These are phyloP conservation scores for Trichocladium antarcticum DNA, from an alignment of 495 filamentous ascomycete species.

Conservation along the genomic window DNA sequence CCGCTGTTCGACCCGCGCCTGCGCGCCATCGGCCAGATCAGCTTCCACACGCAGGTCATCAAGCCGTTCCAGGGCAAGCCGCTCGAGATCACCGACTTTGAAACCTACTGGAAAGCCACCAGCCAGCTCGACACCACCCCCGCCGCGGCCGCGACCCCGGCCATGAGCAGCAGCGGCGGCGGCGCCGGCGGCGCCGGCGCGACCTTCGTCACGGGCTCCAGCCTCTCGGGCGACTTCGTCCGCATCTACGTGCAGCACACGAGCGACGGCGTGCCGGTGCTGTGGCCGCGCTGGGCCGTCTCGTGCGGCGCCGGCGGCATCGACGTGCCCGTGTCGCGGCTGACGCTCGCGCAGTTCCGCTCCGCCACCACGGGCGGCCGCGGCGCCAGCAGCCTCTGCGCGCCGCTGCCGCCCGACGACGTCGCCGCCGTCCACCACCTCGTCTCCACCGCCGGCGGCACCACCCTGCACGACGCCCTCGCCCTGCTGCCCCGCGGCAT, in stretches of 20 bases:
- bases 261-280: conserved; percentile 70
- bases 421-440: conserved; percentile 56
- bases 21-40: conserved; percentile 87
- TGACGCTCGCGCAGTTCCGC: conserved; percentile 65
- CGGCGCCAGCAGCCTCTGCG: conserved; percentile 37
- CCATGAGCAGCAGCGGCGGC: conserved; percentile 49
- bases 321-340: conserved; percentile 62
- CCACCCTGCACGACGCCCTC: conserved; percentile 65
- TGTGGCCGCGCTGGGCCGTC: conserved; percentile 75
- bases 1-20: conserved; percentile 88
- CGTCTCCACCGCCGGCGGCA: conserved; percentile 56
- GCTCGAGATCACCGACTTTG: conserved; percentile 92
- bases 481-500: conserved; percentile 59
- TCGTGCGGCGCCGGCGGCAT: conserved; percentile 68
- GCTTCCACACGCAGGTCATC: conserved; percentile 88
- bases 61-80: conserved; percentile 92
- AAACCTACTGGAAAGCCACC: conserved; percentile 98
- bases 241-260: conserved; percentile 86
- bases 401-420: conserved; percentile 39
- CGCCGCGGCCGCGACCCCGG: conserved; percentile 1
- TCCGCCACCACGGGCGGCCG: conserved; percentile 49
- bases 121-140: conserved; percentile 64
- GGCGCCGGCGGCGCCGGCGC: too few relatives aligned
- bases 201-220: conserved; percentile 90
- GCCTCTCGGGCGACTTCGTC: conserved; percentile 84